phyloP scores from a whole-genome alignment of 139 green algal genomes.

The Protoeuglena noctilucae region DNA sequence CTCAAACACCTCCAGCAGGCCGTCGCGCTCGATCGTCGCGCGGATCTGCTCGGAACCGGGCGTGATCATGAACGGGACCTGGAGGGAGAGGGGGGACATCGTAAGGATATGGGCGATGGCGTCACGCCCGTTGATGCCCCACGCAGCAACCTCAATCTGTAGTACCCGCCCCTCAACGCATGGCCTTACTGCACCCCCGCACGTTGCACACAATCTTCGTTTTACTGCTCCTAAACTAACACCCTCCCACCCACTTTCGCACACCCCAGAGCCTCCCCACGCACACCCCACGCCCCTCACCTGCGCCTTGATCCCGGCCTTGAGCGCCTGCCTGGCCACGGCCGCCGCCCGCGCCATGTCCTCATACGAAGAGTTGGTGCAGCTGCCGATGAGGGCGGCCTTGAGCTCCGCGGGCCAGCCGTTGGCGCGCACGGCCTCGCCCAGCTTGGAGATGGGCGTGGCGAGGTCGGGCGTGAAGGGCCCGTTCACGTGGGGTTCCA shows the following conservation, averaged over 20 bases:
- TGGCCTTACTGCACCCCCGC: no score
- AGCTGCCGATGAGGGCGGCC: slow-evolving; percentile 78
- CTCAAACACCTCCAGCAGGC: slow-evolving; percentile 73
- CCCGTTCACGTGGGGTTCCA: slow-evolving; percentile 90
- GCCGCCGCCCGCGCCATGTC: slow-evolving; percentile 75
- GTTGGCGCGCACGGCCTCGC: slow-evolving; percentile 44
- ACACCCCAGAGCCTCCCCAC: no score
- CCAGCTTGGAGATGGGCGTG: slow-evolving; percentile 62
- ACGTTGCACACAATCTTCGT: no score
- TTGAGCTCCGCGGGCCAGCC: slow-evolving; percentile 63
- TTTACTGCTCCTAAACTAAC: no score
- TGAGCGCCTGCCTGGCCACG: slow-evolving; percentile 64
- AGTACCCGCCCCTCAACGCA: no score
- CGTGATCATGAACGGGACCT: slow-evolving; percentile 81
- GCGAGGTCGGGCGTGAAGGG: slow-evolving; percentile 88
- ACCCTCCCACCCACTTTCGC: no score
- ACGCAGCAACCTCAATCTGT: no score
- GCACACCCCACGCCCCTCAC: no score
- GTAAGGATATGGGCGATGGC: no score
- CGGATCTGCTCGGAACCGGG: slow-evolving; percentile 82
- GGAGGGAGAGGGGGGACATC: no score
- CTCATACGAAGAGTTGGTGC: slow-evolving; percentile 87
- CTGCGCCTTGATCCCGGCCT: slow-evolving; percentile 68
- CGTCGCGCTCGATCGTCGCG: slow-evolving; percentile 78
- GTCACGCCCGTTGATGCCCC: no score